Evolutionary conservation across 352 stramenopile genomes (phyloP), one percentile per base, ranked within the genome.

Genomic region (Globisporangium sylvaticum): DNA sequence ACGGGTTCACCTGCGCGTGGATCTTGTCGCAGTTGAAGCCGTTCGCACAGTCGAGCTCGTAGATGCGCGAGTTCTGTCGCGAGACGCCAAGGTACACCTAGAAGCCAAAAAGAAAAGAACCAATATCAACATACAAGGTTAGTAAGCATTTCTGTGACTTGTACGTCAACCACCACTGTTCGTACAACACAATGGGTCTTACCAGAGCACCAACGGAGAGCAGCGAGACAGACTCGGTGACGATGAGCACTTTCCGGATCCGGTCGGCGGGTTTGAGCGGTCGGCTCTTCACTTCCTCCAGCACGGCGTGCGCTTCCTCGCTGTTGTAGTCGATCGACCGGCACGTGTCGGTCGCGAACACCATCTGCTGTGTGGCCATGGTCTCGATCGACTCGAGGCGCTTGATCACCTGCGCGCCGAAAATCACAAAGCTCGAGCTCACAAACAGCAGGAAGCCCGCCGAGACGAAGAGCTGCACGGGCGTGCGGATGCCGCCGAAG

Each of bases 21-120:
- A 91, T 56, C 31, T 67, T 67, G 9, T 80, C 74, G 53, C 83
- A 91, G 20, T 70, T 53, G 20, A 83, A 59, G 8, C 81, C 83
- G 39, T 90, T 90, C 12, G 83, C 81, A 32, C 83, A 91, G 4
- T 77, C 71, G 29, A 91, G 74, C 58, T 88, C 83, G 3, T 71
- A 20, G 7, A 64, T 53, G 18, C 58, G 64, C 3, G 65, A 58
- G 14, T 62, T 66, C 3, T 52, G 71, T 27, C 74, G 69, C 4
- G 44, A 68, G 18, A 84, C 61, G 2, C 70, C 79, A 34, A 83
- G 76, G 70, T 81, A 84, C 46, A 90, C 76, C 70, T 81, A 42
- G 4, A 15, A 46, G 18, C 8, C 29, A 20, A 54, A n/a, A 44
- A 24, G 18, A 55, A 52, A 42, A 39, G 25, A 18, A 42, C 14